These are phyloP conservation scores for Sistotremastrum niveocremeum DNA, from an alignment of 768 basidiomycete species.

Conservation along the genomic window DNA sequence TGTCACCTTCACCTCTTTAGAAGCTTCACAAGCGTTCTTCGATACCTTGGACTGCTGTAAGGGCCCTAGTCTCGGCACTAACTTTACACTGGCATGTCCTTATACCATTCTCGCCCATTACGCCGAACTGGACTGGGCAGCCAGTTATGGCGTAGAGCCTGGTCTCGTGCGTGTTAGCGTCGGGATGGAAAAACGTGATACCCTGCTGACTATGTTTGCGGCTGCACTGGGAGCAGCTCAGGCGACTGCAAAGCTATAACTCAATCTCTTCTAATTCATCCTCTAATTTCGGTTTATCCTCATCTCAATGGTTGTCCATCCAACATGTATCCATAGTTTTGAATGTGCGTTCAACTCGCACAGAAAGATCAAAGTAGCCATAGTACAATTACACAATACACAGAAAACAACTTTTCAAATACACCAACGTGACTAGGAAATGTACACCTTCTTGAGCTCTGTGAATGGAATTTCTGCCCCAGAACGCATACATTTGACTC, in stretches of 20 bases:
- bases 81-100: slow-evolving; percentile 90
- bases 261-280: too few relatives aligned
- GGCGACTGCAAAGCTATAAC: slow-evolving; percentile 10
- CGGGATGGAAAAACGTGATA: slow-evolving; percentile 67
- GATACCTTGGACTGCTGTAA: slow-evolving; percentile 75
- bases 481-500: slow-evolving; percentile 76
- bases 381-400: too few relatives aligned
- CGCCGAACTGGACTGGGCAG: slow-evolving; percentile 84
- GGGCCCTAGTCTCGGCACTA: slow-evolving; percentile 87
- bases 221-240: slow-evolving; percentile 67
- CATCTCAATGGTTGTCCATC: too few relatives aligned
- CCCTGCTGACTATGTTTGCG: slow-evolving; percentile 44
- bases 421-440: slow-evolving; percentile 40
- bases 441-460: slow-evolving; percentile 76
- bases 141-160: slow-evolving; percentile 68
- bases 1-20: slow-evolving; percentile 59
- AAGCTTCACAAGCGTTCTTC: slow-evolving; percentile 68
- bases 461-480: slow-evolving; percentile 47
- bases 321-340: too few relatives aligned
- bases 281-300: too few relatives aligned
- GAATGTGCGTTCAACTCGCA: too few relatives aligned
- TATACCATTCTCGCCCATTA: slow-evolving; percentile 91
- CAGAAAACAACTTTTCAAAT: not conserved
- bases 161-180: slow-evolving; percentile 80
- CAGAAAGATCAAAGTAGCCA: too few relatives aligned